Base-by-base conservation (phyloP, 177 flowering plant genomes). In the Telopea speciosissima region DNA sequence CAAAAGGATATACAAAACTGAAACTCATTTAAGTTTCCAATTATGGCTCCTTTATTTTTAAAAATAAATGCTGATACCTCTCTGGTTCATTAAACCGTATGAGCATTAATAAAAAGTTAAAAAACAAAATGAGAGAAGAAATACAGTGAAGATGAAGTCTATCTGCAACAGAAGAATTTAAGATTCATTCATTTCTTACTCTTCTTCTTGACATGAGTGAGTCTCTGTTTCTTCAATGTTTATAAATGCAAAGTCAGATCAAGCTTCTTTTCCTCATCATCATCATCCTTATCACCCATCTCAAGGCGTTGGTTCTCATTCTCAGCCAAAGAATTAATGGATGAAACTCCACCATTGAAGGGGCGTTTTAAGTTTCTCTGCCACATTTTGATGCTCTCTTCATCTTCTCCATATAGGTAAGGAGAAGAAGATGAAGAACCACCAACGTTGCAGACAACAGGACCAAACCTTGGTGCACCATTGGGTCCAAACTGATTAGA, bases 211-310 rank as follows among this genome's bases (percentile, higher is more conserved):
- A 8, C 54, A 45, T 45, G 40, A 45, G 19, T 3, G 1, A 1
- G 3, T 1, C 49, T 54, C 21, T 54, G 61, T 56, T 56, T 56
- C n/a, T 19, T 24, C n/a, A n/a, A 56, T 25, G 31, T 7, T 63
- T 79, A 85, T 73, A 92, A 86, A 87, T 88, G 98, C 71, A 92
- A 86, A 70, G 95, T 84, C 68, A 92, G 81, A 76, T 92, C 98
- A 78, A 92, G 86, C 52, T 83, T 83, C 68, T 83, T 81, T 44
- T 83, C 89, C 17, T 74, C 82, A n/a, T 76, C 82, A 36, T 83
- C 89, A n/a, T 74, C 82, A n/a, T 76, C 82, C 63, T 64, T 71
- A 21, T 67, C 75, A 64, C 69, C 74, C 72, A 24, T 31, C 44
- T 61, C 77, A n/a, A 63, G 40, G 25, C 28, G 64, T 26, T 69